Evolutionary conservation across 257 asterid genomes (phyloP).

Genomic region (Capsicum baccatum): DNA sequence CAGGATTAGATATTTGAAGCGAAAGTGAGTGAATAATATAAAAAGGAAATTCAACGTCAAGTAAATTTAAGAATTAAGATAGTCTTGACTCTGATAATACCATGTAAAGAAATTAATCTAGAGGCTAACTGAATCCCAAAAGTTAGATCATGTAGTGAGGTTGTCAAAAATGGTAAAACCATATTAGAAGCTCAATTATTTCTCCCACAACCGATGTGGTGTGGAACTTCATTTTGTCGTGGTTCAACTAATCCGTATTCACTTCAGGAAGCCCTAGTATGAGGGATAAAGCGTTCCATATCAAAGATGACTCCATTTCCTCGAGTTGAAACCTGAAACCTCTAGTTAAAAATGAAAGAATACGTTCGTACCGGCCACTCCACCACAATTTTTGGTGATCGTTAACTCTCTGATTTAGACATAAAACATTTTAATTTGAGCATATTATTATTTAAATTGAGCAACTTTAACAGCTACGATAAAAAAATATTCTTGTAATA

Average conservation of each 20-base stretch:
- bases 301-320: rapidly evolving
- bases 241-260: rapidly evolving
- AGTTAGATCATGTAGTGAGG: neutral
- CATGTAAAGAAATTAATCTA: neutral
- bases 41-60: neutral
- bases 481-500: neutral
- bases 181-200: neutral
- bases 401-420: neutral
- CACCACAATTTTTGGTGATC: neutral
- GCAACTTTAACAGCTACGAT: neutral
- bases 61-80: neutral
- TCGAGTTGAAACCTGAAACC: rapidly evolving
- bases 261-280: neutral
- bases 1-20: neutral
- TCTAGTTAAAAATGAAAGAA: neutral
- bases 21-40: neutral
- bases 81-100: neutral
- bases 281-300: too few species aligned
- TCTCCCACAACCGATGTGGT: neutral
- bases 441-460: neutral
- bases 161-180: too few species aligned
- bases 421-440: neutral
- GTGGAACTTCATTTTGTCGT: neutral
- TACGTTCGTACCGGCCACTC: rapidly evolving
- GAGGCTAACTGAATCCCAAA: neutral